These are phyloP conservation scores for Lipomyces mesembrius DNA, from an alignment of 805 yeast species.

Conservation along the genomic window DNA sequence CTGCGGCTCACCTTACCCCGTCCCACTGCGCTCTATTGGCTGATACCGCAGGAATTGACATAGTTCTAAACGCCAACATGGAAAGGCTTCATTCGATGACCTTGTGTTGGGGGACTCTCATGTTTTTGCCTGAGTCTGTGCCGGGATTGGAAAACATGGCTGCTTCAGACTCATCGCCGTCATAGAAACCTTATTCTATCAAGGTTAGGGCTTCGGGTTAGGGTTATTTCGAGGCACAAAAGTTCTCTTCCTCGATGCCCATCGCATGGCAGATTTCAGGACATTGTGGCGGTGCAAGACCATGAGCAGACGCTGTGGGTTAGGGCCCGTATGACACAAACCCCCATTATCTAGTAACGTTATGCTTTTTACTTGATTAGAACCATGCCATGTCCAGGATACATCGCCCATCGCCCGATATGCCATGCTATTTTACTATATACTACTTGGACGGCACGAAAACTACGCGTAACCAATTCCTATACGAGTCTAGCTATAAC, in stretches of 20 bases:
- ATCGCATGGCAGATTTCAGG: not conserved
- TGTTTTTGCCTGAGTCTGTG: too few relatives aligned
- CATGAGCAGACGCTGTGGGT: not conserved
- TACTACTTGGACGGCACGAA: not conserved
- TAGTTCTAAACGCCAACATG: too few relatives aligned
- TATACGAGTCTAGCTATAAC: not conserved
- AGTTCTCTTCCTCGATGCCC: not conserved
- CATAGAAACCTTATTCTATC: constrained; percentile 1
- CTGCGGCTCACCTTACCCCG: not conserved
- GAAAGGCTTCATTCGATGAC: not conserved
- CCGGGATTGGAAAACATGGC: not conserved
- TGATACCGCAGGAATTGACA: not conserved
- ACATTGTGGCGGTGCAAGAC: not conserved
- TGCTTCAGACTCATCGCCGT: not conserved
- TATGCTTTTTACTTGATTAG: too few relatives aligned
- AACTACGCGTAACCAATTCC: not conserved
- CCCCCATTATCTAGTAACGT: too few relatives aligned
- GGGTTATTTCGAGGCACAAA: not conserved
- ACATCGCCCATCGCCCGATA: too few relatives aligned
- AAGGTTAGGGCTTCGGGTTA: constrained; percentile 16
- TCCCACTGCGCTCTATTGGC: too few relatives aligned
- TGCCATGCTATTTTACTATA: too few relatives aligned
- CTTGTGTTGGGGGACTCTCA: too few relatives aligned
- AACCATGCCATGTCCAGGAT: too few relatives aligned
- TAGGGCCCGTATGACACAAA: not conserved